These are phyloP conservation scores for Hypomyces perniciosus DNA, from an alignment of 2,329 filamentous ascomycete species.

Conservation along the genomic window DNA sequence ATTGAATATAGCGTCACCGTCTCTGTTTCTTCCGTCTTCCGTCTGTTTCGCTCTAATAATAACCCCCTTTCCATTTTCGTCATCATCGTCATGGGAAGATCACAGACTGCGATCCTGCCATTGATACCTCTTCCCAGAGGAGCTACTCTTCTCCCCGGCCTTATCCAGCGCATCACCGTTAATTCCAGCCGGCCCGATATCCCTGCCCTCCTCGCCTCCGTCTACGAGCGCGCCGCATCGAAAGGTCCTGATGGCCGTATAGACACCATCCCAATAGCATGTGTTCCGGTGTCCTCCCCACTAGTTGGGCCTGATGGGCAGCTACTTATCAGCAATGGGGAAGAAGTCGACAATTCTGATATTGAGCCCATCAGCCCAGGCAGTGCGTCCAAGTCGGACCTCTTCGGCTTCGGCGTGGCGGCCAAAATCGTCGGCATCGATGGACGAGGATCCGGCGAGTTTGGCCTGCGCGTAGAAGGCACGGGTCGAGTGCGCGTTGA, in stretches of 20 bases:
- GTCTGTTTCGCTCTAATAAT: neutral
- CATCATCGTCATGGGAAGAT: slow-evolving; percentile 31
- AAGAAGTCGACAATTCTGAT: slow-evolving; percentile 39
- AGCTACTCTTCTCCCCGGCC: slow-evolving; percentile 77
- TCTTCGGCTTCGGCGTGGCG: slow-evolving; percentile 78
- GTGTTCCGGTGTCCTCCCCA: slow-evolving; percentile 76
- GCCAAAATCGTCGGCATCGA: slow-evolving; percentile 75
- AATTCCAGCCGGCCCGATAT: slow-evolving; percentile 77
- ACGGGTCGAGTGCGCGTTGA: slow-evolving; percentile 70
- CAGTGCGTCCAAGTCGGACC: slow-evolving; percentile 60
- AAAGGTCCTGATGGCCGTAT: slow-evolving; percentile 59
- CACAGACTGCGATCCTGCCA: slow-evolving; percentile 52
- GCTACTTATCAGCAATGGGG: slow-evolving; percentile 62
- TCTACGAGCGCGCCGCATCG: slow-evolving; percentile 70
- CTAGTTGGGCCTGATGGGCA: slow-evolving; percentile 69
- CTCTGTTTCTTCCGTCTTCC: neutral
- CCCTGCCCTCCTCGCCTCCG: slow-evolving; percentile 75
- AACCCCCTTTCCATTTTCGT: neutral
- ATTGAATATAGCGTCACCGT: neutral
- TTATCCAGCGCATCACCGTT: slow-evolving; percentile 78
- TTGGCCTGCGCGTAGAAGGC: slow-evolving; percentile 82
- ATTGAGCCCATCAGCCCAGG: slow-evolving; percentile 49
- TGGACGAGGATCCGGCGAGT: slow-evolving; percentile 66
- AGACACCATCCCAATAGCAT: slow-evolving; percentile 71
- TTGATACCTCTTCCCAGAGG: slow-evolving; percentile 77